phyloP scores from a whole-genome alignment of 2,329 filamentous ascomycete species.

The Microsporum ferrugineum region DNA sequence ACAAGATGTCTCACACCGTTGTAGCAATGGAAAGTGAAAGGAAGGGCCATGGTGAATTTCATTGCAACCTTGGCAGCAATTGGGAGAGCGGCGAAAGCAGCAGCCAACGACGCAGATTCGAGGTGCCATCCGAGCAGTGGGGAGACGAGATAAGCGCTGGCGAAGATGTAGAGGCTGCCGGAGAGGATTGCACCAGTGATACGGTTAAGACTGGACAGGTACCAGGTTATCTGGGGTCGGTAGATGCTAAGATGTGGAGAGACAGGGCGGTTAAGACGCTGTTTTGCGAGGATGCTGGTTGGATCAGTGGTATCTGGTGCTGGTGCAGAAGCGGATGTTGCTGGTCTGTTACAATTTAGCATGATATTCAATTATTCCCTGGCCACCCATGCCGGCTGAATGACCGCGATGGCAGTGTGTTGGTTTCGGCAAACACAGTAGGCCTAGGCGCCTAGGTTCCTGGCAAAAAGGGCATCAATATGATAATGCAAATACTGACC shows the following conservation, averaged over 20 bases:
- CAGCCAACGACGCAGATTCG: constrained; percentile 52
- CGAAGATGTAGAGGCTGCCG: constrained; percentile 67
- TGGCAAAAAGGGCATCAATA: no score
- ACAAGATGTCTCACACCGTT: constrained; percentile 62
- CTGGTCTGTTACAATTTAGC: constrained; percentile 12
- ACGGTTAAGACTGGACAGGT: constrained; percentile 63
- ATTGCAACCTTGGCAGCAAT: constrained; percentile 46
- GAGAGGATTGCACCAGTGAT: constrained; percentile 67
- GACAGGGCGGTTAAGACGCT: constrained; percentile 71
- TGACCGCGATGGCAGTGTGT: not conserved
- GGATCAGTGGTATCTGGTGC: constrained; percentile 24
- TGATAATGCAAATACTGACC: constrained; percentile 22
- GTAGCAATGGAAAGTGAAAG: constrained; percentile 57
- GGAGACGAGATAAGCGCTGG: constrained; percentile 66
- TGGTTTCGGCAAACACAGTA: not conserved
- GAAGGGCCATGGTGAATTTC: constrained; percentile 50
- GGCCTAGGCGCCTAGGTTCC: not conserved
- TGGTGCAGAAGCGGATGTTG: constrained; percentile 18
- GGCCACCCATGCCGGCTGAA: not conserved
- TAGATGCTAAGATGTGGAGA: constrained; percentile 81
- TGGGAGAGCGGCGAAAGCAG: constrained; percentile 52
- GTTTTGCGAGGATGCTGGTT: constrained; percentile 57
- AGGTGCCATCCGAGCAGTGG: constrained; percentile 63
- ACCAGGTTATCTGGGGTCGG: constrained; percentile 75
- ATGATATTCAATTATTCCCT: not conserved